Conservation (phyloP, 192 early-diverging fungal genomes). For the Backusella australiensis region DNA sequence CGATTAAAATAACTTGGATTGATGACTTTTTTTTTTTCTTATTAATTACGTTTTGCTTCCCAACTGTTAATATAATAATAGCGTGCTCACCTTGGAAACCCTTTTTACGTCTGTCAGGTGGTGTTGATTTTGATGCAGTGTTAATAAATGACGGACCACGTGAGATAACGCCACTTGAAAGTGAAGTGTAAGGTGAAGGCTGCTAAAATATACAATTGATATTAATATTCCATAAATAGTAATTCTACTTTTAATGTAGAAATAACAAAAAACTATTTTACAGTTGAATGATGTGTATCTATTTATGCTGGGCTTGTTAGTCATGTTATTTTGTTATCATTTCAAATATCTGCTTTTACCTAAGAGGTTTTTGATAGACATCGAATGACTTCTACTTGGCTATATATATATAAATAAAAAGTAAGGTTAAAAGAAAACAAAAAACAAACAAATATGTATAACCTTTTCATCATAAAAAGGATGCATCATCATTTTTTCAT, state of each 20-base stretch:
- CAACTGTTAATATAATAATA: neutral
- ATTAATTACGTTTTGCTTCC: no score
- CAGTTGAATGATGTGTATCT: neutral
- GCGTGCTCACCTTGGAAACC: neutral
- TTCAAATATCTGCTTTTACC: neutral
- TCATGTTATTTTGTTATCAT: no score
- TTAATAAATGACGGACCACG: neutral
- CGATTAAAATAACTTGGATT: neutral
- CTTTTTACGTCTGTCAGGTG: neutral
- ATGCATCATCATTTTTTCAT: neutral
- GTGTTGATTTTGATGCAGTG: conserved; percentile 3
- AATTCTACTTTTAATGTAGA: neutral
- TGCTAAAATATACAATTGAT: neutral
- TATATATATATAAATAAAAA: neutral
- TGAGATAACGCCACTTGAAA: conserved; percentile 8
- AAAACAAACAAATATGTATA: neutral
- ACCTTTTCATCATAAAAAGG: conserved; percentile 5
- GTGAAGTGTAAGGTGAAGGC: neutral
- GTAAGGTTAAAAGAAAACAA: neutral
- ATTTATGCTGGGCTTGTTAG: neutral
- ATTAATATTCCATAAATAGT: neutral
- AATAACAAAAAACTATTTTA: neutral
- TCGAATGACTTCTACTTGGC: conserved; percentile 14
- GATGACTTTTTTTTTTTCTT: neutral
- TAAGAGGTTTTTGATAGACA: conserved; percentile 11